These are phyloP conservation scores for Mucor circinelloides DNA, from an alignment of 371 early-diverging fungal genomes.

Conservation along the genomic window DNA sequence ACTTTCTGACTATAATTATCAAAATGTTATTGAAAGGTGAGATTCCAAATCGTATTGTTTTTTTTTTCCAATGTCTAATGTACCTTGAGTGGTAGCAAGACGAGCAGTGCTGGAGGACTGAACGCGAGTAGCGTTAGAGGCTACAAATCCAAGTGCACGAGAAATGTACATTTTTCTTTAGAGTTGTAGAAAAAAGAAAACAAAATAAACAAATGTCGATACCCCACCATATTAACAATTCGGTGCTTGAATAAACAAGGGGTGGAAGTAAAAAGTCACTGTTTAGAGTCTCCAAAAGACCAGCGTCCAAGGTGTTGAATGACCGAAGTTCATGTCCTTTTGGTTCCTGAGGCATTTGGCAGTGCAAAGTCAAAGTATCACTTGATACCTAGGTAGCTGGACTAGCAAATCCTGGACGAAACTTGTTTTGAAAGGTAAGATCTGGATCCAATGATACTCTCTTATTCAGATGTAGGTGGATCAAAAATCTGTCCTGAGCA, in stretches of 20 bases:
- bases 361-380: too few relatives aligned
- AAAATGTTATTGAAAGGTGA: background rate
- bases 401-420: too few relatives aligned
- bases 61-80: background rate
- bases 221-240: background rate
- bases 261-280: background rate
- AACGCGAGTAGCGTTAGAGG: slow-evolving; percentile 22
- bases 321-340: too few relatives aligned
- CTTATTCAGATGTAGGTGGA: too few relatives aligned
- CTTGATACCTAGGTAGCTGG: too few relatives aligned
- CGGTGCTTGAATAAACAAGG: background rate
- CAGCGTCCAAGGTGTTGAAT: too few relatives aligned
- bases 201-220: slow-evolving; percentile 2
- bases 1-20: slow-evolving; percentile 35
- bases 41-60: background rate
- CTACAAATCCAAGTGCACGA: slow-evolving; percentile 32
- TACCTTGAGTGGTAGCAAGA: slow-evolving; percentile 27
- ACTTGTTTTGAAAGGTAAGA: too few relatives aligned
- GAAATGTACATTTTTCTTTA: slow-evolving; percentile 26
- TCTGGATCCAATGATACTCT: too few relatives aligned
- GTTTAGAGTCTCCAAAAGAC: too few relatives aligned
- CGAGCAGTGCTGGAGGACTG: slow-evolving; percentile 17
- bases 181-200: background rate
- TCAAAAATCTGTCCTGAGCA: too few relatives aligned
- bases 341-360: too few relatives aligned